Base-by-base conservation (phyloP, 2,329 filamentous ascomycete genomes). In the Aspergillus persii region DNA sequence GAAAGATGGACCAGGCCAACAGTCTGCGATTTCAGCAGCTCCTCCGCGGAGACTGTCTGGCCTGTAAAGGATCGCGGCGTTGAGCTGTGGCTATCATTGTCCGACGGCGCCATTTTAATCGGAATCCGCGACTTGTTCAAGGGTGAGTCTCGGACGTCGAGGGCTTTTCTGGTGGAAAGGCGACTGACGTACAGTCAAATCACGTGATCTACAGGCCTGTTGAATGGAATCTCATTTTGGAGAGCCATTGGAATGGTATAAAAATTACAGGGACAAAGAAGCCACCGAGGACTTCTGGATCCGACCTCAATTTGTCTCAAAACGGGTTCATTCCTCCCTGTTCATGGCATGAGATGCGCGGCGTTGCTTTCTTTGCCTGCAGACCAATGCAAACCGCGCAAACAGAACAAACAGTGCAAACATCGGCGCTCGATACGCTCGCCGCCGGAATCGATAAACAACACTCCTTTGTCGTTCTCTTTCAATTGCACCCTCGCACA, bases 1-100 rank as follows among this genome's bases (percentile, higher is more conserved):
- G 91, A 92, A 48, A 97, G 87, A 59, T 91, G 86, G 55, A 98
- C 94, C 2, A 99, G 87, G 46, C 95, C 95, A 65, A 97, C 92
- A 0, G 92, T 96, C 70, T 92, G 88, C 56, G 87, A 91, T 61
- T 94, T 94, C 51, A 96, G 83, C 12, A 92, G 83, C 71, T 96
- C 89, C 74, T 94, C 86, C 1, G 91, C 90, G 1, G 90, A 90
- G 66, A 89, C 83, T 63, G 87, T 88, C 71, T 93, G 90, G 47
- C 88, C 82, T 1, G 88, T 88, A 76, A 96, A 96, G 12, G 79
- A 77, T 57, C 79, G 76, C 46, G 73, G 80, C 30, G 80, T 81
- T 23, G 79, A 78, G 44, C 73, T 75, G 30, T 75, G 71, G 50
- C 73, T 77, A 7, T 71, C 72, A 23, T 73, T 68, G 50, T 79